Conservation (phyloP, 23 red algal genomes). For the Gracilariopsis chorda region DNA sequence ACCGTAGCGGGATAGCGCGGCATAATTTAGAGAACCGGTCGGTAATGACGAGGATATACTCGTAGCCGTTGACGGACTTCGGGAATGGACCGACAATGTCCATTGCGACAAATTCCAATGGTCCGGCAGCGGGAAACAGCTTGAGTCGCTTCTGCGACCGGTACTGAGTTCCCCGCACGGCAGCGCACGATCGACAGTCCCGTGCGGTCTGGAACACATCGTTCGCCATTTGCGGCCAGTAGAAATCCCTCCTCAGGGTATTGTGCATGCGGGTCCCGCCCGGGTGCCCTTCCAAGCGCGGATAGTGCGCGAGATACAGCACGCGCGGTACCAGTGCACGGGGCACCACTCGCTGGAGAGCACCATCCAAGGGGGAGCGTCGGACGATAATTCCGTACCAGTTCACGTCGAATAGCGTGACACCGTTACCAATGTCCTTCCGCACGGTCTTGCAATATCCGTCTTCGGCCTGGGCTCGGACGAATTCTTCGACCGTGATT, state of each 20-base stretch:
- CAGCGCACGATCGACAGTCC: neutral
- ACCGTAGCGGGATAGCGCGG: neutral
- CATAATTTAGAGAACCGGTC: conserved; percentile 22
- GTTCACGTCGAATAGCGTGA: neutral
- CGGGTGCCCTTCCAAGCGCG: conserved; percentile 1
- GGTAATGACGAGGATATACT: conserved; percentile 43
- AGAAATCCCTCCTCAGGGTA: neutral
- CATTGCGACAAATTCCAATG: conserved; percentile 16
- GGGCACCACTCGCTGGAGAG: conserved; percentile 12
- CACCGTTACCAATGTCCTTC: neutral
- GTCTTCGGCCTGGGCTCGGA: neutral
- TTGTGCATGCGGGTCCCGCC: conserved; percentile 7
- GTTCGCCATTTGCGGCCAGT: conserved; percentile 1
- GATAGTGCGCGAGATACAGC: neutral
- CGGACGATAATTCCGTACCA: neutral
- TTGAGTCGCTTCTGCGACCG: neutral
- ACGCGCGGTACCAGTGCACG: neutral
- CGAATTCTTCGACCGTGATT: neutral
- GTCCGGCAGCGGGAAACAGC: neutral
- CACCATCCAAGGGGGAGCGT: neutral
- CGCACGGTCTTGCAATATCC: neutral
- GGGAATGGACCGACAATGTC: neutral
- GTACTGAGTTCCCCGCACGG: neutral
- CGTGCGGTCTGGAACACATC: neutral
- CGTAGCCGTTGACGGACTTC: neutral